A percentile compares a stretch with the other conserved stretches of the same genome.
Conservation (phyloP, 2,329 filamentous ascomycete species). For the Alternaria gaisen region DNA sequence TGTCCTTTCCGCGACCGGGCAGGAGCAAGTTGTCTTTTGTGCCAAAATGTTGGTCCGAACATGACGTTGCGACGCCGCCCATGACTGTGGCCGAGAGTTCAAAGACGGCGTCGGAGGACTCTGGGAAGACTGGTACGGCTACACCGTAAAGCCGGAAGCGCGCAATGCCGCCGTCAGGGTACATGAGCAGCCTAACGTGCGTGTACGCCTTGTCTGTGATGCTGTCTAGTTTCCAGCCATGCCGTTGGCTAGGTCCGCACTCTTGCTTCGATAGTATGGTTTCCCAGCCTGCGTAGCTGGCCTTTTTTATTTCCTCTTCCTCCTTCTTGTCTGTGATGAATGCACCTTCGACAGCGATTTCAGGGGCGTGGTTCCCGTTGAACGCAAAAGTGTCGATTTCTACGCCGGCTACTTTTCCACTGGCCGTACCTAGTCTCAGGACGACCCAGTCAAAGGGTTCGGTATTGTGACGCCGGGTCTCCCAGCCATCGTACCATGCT, state of each 20-base stretch:
- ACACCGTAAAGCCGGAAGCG: slow-evolving; percentile 80
- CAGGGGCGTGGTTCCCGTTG: slow-evolving; percentile 82
- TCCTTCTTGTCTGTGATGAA: slow-evolving; percentile 64
- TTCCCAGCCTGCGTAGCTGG: slow-evolving; percentile 66
- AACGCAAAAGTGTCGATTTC: slow-evolving; percentile 86
- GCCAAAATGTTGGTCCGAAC: slow-evolving; percentile 86
- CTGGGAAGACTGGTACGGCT: slow-evolving; percentile 78
- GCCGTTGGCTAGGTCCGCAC: slow-evolving; percentile 77
- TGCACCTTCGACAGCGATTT: slow-evolving; percentile 78
- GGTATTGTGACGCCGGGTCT: slow-evolving; percentile 68
- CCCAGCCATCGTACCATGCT: slow-evolving; percentile 73
- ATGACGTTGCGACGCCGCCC: slow-evolving; percentile 77
- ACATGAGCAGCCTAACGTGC: slow-evolving; percentile 84
- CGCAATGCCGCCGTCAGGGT: slow-evolving; percentile 84
- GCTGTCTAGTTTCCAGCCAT: slow-evolving; percentile 73
- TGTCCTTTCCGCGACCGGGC: slow-evolving; percentile 80
- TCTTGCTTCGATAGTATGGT: slow-evolving; percentile 73
- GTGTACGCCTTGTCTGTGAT: slow-evolving; percentile 73
- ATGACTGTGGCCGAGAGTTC: slow-evolving; percentile 82
- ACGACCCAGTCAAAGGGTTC: slow-evolving; percentile 68
- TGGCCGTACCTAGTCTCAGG: slow-evolving; percentile 68
- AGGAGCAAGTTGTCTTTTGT: slow-evolving; percentile 82
- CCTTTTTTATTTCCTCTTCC: slow-evolving; percentile 67
- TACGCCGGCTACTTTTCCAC: slow-evolving; percentile 75
- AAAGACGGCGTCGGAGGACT: slow-evolving; percentile 70